Percentiles rank a stretch among this genome's conserved stretches.
Evolutionary conservation across 306 rosid genomes (phyloP).

Genomic region (Vigna hirtella): DNA sequence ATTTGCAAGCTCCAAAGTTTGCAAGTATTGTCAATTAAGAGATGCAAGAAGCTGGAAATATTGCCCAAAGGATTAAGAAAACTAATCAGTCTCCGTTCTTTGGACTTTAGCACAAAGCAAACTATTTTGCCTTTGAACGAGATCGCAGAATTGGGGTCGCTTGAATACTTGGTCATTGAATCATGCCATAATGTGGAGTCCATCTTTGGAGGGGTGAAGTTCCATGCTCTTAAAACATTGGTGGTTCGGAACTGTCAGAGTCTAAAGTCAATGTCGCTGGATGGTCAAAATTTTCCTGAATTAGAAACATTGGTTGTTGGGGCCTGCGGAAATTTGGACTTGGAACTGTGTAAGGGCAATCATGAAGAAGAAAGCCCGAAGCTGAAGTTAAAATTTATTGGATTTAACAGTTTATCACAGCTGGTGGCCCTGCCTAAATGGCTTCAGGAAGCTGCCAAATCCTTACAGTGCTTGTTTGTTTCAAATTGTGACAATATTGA

Average conservation of each 20-base stretch:
- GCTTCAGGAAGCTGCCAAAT: background rate
- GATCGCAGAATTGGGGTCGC: background rate
- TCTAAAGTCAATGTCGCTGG: background rate
- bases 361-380: background rate
- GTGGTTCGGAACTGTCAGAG: fast-evolving
- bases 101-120: background rate
- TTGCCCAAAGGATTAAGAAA: background rate
- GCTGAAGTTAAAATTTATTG: background rate
- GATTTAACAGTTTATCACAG: background rate
- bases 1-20: background rate
- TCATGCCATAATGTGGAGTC: background rate
- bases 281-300: background rate
- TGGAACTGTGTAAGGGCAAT: background rate
- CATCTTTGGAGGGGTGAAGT: background rate
- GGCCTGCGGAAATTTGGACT: background rate
- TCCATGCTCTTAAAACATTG: background rate
- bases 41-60: background rate
- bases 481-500: background rate
- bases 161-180: fast-evolving
- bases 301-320: background rate
- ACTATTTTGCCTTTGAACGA: background rate
- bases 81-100: fast-evolving
- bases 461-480: no score
- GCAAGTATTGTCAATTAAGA: fast-evolving
- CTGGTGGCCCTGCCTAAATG: background rate